Evolutionary conservation across 495 filamentous ascomycete species (phyloP).

Genomic region (Penicillium daleae): DNA sequence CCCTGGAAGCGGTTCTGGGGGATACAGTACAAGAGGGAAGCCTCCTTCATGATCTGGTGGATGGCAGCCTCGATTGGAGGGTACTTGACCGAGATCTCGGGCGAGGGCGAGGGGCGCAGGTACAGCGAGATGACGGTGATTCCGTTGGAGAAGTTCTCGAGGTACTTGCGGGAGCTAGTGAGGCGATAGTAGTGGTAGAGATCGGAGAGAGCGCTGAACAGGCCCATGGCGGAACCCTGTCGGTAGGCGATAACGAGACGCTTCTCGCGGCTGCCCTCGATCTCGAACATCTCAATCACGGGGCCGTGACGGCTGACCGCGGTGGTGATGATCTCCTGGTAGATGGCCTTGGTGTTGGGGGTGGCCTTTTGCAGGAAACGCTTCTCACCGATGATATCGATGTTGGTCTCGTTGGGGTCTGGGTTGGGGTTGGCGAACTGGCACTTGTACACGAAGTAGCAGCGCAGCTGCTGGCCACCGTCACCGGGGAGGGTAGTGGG

Average conservation of each 20-base stretch:
- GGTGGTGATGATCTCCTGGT: slow-evolving; percentile 88
- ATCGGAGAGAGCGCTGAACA: slow-evolving; percentile 95
- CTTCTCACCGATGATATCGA: slow-evolving; percentile 91
- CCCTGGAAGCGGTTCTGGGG: slow-evolving; percentile 93
- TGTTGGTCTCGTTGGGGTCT: slow-evolving; percentile 75
- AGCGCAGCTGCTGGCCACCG: slow-evolving; percentile 79
- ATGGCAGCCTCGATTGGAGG: slow-evolving; percentile 91
- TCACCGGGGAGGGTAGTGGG: slow-evolving; percentile 71
- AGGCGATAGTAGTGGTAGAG: slow-evolving; percentile 98
- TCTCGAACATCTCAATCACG: slow-evolving; percentile 97
- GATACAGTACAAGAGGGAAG: slow-evolving; percentile 95
- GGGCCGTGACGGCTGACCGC: slow-evolving; percentile 83
- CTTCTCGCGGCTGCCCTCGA: slow-evolving; percentile 88
- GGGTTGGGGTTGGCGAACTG: slow-evolving; percentile 78
- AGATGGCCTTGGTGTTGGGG: slow-evolving; percentile 90
- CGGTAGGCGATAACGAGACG: slow-evolving; percentile 92
- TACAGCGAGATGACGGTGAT: slow-evolving; percentile 97
- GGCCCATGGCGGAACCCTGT: slow-evolving; percentile 84
- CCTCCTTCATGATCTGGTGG: slow-evolving; percentile 98
- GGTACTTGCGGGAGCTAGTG: slow-evolving; percentile 94
- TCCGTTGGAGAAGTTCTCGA: slow-evolving; percentile 98
- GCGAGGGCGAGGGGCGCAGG: slow-evolving; percentile 67
- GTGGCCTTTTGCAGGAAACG: slow-evolving; percentile 95
- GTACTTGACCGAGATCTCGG: slow-evolving; percentile 55
- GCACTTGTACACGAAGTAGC: slow-evolving; percentile 98